phyloP scores from a whole-genome alignment of 331 rosid genomes.

The Prunus yedoensis region DNA sequence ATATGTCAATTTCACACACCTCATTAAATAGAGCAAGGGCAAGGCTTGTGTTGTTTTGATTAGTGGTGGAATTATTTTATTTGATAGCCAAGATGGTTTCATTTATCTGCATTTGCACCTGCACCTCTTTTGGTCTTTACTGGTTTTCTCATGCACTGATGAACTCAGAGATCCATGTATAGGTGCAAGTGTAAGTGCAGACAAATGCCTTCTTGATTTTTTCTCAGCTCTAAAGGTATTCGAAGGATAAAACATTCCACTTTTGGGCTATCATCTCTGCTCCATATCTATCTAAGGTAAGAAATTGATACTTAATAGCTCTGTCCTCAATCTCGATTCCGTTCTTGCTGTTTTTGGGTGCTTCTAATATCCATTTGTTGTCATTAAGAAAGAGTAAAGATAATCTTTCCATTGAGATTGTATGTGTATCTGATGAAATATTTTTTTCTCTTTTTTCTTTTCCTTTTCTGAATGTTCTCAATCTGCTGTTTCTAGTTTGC shows the following conservation, averaged over 20 bases:
- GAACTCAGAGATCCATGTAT: not conserved
- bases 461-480: too few relatives aligned
- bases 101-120: conserved; percentile 55
- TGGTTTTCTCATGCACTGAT: not conserved
- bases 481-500: too few relatives aligned
- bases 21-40: not conserved
- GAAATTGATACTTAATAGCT: not conserved
- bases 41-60: not conserved
- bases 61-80: not conserved
- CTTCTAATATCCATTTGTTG: too few relatives aligned
- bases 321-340: not conserved
- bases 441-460: too few relatives aligned
- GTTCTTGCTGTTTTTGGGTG: too few relatives aligned
- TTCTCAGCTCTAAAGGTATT: not conserved
- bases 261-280: not conserved
- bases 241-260: not conserved
- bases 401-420: too few relatives aligned
- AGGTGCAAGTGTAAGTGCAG: conserved; percentile 21
- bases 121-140: conserved; percentile 29
- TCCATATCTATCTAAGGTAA: not conserved
- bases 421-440: too few relatives aligned
- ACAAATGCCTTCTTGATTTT: conserved; percentile 22
- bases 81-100: conserved; percentile 22
- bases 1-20: not conserved
- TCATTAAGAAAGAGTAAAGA: too few relatives aligned